A percentile compares a stretch with the other conserved stretches of the same genome.
Evolutionary conservation across 495 filamentous ascomycete genomes (phyloP).

Genomic region (Neurospora sp.): DNA sequence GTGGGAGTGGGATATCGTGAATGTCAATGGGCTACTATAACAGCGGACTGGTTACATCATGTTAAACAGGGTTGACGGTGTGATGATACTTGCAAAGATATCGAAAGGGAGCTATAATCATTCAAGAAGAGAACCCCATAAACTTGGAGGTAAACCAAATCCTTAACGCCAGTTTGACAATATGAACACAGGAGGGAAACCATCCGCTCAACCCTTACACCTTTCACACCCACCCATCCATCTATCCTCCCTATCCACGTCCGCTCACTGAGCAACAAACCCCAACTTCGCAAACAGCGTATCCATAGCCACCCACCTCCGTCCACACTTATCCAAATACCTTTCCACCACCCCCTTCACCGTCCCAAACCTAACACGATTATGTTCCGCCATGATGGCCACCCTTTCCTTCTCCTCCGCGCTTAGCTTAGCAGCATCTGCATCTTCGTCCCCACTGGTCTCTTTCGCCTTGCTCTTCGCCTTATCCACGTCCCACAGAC

Average conservation of each 20-base stretch:
- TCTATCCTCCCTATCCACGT: background rate
- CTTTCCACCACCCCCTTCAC: conserved; percentile 68
- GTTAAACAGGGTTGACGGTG: background rate
- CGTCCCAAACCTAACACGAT: conserved; percentile 65
- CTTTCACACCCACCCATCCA: background rate
- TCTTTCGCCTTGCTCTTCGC: conserved; percentile 43
- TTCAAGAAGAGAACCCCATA: background rate
- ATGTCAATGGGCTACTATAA: no score
- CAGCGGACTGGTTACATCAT: no score
- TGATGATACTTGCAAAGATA: background rate
- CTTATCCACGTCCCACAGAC: conserved; percentile 84
- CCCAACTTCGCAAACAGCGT: conserved; percentile 60
- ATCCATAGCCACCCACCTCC: conserved; percentile 96
- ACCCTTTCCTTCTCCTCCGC: conserved; percentile 42
- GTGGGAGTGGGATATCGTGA: background rate
- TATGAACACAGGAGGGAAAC: background rate
- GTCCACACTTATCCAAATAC: conserved; percentile 87
- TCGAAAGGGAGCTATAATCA: background rate
- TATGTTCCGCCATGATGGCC: conserved; percentile 65
- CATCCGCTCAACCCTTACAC: background rate
- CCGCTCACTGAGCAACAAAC: conserved; percentile 23
- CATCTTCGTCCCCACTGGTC: conserved; percentile 10
- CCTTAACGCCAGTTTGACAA: background rate
- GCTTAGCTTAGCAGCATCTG: conserved; percentile 27
- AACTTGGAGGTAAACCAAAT: background rate